Evolutionary conservation across 1,284 basidiomycete species (phyloP), one percentile per base, ranked within the genome.

Genomic region (Ganoderma sinense): DNA sequence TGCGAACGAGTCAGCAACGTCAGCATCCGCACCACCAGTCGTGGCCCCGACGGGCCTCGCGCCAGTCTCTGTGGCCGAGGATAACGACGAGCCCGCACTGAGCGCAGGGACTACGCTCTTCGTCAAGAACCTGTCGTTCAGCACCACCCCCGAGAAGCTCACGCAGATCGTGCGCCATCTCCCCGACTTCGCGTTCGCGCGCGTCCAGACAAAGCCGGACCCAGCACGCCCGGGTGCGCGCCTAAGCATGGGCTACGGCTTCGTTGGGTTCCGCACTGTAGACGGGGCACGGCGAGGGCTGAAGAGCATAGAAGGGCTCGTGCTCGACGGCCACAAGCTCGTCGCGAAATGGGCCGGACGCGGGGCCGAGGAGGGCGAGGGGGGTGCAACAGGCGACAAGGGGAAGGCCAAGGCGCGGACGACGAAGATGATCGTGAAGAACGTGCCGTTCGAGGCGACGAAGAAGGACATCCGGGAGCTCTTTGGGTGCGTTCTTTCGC

Each of bases 381-480:
- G 41, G 7, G 45, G 48, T 13, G 23, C 48, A 14, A 48, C 67
- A 53, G 65, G 29, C 51, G 82, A 88, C 80, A 81, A 85, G 72
- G 74, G 81, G 72, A 80, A 78, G 70, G 80, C 77, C n/a, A 82
- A 77, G 41, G 80, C 77, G 65, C 86, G 84, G 76, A 91, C 92
- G 71, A 94, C 95, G 72, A 97, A 97, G 87, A 91, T 99, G 85
- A 89, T 99, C 61, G 94, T 99, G 76, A 99, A 99, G 88, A 99
- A 99, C 78, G 86, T 99, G 71, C 97, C 97, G 26, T 99, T 99
- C 83, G 97, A 99, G 82, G 95, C 94, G 61, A 94, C 92, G 56
- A 96, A 95, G 85, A 96, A 94, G 83, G 97, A 99, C 75, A 87
- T 99, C 26, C 87, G 94, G 65, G 92, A 95, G 72, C 82, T 99